phyloP scores from a whole-genome alignment of 768 basidiomycete species.

The Cyathus striatus region DNA sequence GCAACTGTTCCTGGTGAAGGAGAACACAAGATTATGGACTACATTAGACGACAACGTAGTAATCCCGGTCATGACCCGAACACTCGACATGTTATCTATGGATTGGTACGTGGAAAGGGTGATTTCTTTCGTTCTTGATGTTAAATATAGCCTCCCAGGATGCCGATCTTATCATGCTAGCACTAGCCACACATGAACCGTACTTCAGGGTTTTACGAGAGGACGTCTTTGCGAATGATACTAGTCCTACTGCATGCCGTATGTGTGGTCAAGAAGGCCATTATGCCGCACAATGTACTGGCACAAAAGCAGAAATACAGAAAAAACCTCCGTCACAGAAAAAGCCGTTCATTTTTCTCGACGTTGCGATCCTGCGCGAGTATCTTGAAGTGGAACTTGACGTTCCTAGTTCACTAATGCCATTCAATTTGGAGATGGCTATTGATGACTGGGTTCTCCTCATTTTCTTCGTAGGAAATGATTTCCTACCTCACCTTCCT shows the following conservation, averaged over 20 bases:
- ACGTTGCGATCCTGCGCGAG: slow-evolving; percentile 92
- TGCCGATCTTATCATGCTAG: slow-evolving; percentile 98
- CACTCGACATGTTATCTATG: slow-evolving; percentile 95
- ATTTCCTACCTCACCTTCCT: slow-evolving; percentile 97
- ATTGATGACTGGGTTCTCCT: slow-evolving; percentile 99
- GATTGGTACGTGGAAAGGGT: slow-evolving; percentile 74
- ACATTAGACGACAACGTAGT: slow-evolving; percentile 82
- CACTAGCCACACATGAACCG: slow-evolving; percentile 98
- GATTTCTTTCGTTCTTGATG: slow-evolving; percentile 1
- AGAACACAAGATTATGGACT: slow-evolving; percentile 99
- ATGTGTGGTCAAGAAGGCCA: slow-evolving; percentile 95
- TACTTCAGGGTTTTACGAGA: slow-evolving; percentile 95
- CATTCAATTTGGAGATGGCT: slow-evolving; percentile 91
- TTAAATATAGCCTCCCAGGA: slow-evolving; percentile 47
- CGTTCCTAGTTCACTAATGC: slow-evolving; percentile 70
- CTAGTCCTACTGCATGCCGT: slow-evolving; percentile 75
- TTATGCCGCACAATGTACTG: slow-evolving; percentile 92
- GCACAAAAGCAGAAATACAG: slow-evolving; percentile 61
- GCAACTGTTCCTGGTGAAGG: slow-evolving; percentile 97
- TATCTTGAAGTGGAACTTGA: slow-evolving; percentile 96
- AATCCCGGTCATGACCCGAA: slow-evolving; percentile 93
- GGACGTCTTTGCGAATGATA: slow-evolving; percentile 89
- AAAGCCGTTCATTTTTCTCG: slow-evolving; percentile 99
- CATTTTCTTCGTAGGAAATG: slow-evolving; percentile 99
- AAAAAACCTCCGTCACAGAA: slow-evolving; percentile 70